Evolutionary conservation across 805 yeast species (phyloP).

Genomic region (Candida sphagnicola): DNA sequence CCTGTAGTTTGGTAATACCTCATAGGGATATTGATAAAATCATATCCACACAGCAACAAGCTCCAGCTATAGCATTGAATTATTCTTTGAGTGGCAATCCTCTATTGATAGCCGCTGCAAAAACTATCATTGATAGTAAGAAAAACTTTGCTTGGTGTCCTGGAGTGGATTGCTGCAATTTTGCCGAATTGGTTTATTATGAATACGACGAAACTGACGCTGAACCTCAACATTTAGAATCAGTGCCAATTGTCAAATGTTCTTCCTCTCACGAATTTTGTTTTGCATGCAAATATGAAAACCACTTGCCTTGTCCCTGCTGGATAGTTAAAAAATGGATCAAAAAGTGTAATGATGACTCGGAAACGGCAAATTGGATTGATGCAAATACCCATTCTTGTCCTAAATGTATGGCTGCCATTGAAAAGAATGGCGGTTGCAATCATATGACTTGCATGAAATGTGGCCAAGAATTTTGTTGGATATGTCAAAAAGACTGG

Average conservation of each 20-base stretch:
- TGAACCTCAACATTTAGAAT: constrained; percentile 1
- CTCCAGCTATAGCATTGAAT: constrained; percentile 8
- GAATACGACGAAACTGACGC: constrained; percentile 5
- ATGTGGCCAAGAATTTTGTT: constrained; percentile 81
- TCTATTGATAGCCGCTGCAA: constrained; percentile 36
- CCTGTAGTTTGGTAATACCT: constrained; percentile 43
- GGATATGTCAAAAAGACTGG: constrained; percentile 89
- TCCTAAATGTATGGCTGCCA: constrained; percentile 73
- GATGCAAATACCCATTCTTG: constrained; percentile 80
- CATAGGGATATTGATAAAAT: constrained; percentile 33
- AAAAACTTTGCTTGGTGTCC: constrained; percentile 74
- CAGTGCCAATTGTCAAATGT: constrained; percentile 71
- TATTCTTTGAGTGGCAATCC: constrained; percentile 23
- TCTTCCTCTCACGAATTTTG: constrained; percentile 69
- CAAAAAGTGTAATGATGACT: constrained; percentile 75
- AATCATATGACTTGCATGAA: constrained; percentile 90
- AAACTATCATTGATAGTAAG: constrained; percentile 45
- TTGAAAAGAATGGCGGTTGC: constrained; percentile 95
- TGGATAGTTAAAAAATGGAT: constrained; percentile 66
- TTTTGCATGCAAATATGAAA: constrained; percentile 66
- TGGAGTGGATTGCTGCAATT: constrained; percentile 67
- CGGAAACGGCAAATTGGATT: constrained; percentile 87
- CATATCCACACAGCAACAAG: constrained; percentile 6
- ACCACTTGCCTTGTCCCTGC: constrained; percentile 87
- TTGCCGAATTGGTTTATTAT: constrained; percentile 39